A percentile compares a stretch with the other conserved stretches of the same genome.
phyloP scores from a whole-genome alignment of 495 filamentous ascomycete species.

The Aspergillus panamensis region DNA sequence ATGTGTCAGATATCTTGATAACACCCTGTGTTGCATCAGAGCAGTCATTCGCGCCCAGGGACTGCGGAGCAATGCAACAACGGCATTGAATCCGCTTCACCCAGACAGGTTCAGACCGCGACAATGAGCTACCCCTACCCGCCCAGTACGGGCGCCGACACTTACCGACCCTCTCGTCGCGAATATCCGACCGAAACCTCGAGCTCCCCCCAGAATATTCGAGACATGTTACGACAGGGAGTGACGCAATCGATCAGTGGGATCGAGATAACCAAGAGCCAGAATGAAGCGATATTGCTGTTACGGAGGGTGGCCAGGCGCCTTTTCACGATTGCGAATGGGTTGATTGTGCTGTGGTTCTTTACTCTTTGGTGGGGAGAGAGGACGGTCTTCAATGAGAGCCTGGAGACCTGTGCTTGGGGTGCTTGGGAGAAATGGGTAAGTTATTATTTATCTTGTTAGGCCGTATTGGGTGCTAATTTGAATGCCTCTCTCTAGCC shows the following conservation, averaged over 20 bases:
- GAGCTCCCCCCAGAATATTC: constrained; percentile 11
- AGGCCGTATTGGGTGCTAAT: neutral
- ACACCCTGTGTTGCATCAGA: neutral
- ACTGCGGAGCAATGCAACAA: constrained; percentile 22
- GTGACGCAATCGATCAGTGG: constrained; percentile 30
- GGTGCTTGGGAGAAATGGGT: constrained; percentile 90
- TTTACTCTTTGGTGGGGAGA: constrained; percentile 84
- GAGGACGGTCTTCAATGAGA: constrained; percentile 65
- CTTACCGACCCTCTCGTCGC: constrained; percentile 31
- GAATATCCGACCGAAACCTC: constrained; percentile 12
- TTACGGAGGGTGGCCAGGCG: constrained; percentile 15
- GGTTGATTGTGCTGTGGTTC: constrained; percentile 71
- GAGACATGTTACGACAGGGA: constrained; percentile 21
- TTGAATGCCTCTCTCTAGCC: constrained; percentile 52
- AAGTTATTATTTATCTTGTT: constrained; percentile 28
- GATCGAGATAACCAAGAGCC: constrained; percentile 10
- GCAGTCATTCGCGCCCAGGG: neutral
- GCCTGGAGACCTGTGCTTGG: constrained; percentile 74
- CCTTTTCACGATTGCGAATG: constrained; percentile 59
- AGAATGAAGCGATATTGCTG: constrained; percentile 16
- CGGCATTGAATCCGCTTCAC: constrained; percentile 8
- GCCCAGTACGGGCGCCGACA: constrained; percentile 27
- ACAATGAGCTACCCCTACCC: constrained; percentile 44
- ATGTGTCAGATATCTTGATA: neutral
- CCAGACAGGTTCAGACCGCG: constrained; percentile 13